Conservation (phyloP, 129 eudicot genomes). For the carrot (Daucus carota) region DH1_v3.0 NC_030386.2:35558001-35558500, state of each 20-base stretch:
- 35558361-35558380: constrained; percentile 11
- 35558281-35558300: background rate
- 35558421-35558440: constrained; percentile 69
- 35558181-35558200: too few relatives aligned
- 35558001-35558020: too few relatives aligned
- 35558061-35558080: too few relatives aligned
- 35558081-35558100: too few relatives aligned
- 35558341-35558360: background rate
- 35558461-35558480: constrained; percentile 26
- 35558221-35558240: background rate
- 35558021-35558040: too few relatives aligned
- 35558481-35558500: constrained; percentile 15
- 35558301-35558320: background rate
- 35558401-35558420: constrained; percentile 55
- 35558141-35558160: too few relatives aligned
- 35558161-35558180: background rate
- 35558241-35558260: background rate
- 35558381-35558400: constrained; percentile 44
- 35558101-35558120: too few relatives aligned
- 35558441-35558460: constrained; percentile 73
- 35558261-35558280: background rate
- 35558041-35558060: too few relatives aligned
- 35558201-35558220: background rate
- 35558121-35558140: too few relatives aligned
- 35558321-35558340: background rate